These are phyloP conservation scores for Podospora pseudopauciseta DNA, from an alignment of 495 filamentous ascomycete genomes.

Conservation along the genomic window DNA sequence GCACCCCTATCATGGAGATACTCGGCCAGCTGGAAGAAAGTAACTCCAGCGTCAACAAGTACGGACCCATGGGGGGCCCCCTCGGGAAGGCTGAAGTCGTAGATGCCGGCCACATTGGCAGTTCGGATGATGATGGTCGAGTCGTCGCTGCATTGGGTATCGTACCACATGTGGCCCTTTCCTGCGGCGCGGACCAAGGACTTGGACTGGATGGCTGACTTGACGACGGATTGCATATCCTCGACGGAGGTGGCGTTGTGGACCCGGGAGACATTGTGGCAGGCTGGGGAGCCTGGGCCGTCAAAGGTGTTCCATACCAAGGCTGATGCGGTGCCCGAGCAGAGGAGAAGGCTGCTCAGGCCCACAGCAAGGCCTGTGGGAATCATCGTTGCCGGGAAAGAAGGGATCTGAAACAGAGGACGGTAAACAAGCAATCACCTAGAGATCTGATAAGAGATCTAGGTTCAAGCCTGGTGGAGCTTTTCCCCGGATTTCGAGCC, in stretches of 20 bases:
- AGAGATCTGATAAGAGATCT: neutral
- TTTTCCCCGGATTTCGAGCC: neutral
- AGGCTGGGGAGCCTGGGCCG: conserved; percentile 46
- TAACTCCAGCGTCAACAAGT: conserved; percentile 47
- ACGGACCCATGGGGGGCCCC: conserved; percentile 39
- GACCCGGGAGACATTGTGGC: conserved; percentile 41
- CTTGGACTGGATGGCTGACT: conserved; percentile 30
- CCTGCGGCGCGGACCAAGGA: conserved; percentile 44
- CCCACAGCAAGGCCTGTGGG: neutral
- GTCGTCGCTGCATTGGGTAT: conserved; percentile 48
- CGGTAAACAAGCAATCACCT: neutral
- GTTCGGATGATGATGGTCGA: conserved; percentile 46
- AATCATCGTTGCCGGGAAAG: neutral
- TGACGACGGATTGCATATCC: conserved; percentile 42
- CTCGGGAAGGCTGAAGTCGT: conserved; percentile 35
- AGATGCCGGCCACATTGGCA: conserved; percentile 41
- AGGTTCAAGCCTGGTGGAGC: neutral
- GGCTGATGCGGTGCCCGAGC: conserved; percentile 22
- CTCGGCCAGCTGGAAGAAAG: conserved; percentile 50
- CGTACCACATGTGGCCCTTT: conserved; percentile 52
- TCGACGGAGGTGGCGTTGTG: conserved; percentile 42
- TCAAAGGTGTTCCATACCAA: conserved; percentile 49
- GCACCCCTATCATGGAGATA: conserved; percentile 44
- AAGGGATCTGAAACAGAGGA: neutral
- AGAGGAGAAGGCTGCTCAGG: conserved; percentile 12